phyloP scores from a whole-genome alignment of 306 rosid genomes.

The Castanospermum australe region DNA sequence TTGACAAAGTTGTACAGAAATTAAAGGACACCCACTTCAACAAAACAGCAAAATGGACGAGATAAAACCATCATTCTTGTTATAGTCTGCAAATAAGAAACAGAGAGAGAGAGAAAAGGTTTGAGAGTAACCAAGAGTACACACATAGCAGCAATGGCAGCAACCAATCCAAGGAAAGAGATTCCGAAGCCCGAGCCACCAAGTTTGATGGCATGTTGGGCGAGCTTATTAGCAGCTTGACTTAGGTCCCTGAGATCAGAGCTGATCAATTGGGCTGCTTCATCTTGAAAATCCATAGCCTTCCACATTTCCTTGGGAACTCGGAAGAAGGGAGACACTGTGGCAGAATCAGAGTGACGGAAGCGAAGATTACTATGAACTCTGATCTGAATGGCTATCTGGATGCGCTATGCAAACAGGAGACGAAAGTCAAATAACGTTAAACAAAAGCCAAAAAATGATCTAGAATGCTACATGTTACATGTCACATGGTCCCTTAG shows the following conservation, averaged over 20 bases:
- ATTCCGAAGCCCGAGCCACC: conserved; percentile 63
- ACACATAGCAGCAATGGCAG: conserved; percentile 80
- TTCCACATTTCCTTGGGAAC: conserved; percentile 22
- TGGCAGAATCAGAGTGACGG: not conserved
- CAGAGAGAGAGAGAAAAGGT: not conserved
- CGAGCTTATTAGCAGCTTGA: conserved; percentile 51
- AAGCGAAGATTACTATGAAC: not conserved
- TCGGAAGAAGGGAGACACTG: not conserved
- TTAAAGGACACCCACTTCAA: not conserved
- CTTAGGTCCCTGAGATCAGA: conserved; percentile 64
- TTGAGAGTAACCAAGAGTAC: not conserved
- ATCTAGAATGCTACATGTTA: not conserved
- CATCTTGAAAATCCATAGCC: conserved; percentile 28
- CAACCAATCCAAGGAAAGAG: conserved; percentile 64
- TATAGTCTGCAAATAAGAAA: not conserved
- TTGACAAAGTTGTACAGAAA: not conserved
- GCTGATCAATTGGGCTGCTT: conserved; percentile 38
- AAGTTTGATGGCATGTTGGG: conserved; percentile 55
- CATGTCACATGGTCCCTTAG: not conserved
- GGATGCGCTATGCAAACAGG: not conserved
- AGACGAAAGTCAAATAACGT: not conserved
- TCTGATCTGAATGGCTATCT: not conserved
- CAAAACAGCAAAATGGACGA: not conserved
- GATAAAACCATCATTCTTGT: not conserved
- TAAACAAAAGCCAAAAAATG: not conserved